Percentiles rank a stretch among this genome's conserved stretches.
phyloP scores from a whole-genome alignment of 192 early-diverging fungal genomes.

The Obelidium mucronatum region DNA sequence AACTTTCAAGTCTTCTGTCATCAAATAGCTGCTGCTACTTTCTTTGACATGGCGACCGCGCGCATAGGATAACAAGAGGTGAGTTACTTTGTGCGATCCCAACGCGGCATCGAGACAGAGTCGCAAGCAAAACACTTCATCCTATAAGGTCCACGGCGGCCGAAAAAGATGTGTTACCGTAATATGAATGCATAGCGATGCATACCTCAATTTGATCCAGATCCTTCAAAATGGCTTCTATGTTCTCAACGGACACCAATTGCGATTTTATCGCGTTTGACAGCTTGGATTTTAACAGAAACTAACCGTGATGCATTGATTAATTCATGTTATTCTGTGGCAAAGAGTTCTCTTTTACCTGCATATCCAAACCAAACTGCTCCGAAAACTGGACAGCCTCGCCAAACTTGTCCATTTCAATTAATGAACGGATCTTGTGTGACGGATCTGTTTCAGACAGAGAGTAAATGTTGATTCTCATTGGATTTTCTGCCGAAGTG shows the following conservation, averaged over 20 bases:
- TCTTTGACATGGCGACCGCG: conserved; percentile 10
- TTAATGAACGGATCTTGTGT: conserved; percentile 37
- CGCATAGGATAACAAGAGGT: conserved; percentile 35
- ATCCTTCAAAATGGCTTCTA: conserved; percentile 19
- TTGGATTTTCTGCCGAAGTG: background rate
- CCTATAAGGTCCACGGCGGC: too few species aligned
- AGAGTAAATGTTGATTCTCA: conserved; percentile 19
- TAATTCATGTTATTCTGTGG: too few species aligned
- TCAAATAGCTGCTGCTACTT: background rate
- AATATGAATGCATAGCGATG: too few species aligned
- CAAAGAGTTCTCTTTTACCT: too few species aligned
- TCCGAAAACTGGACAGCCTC: conserved; percentile 46
- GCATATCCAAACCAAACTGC: conserved; percentile 39
- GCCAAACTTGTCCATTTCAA: conserved; percentile 38
- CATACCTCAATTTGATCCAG: conserved; percentile 32
- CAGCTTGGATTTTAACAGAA: conserved; percentile 39
- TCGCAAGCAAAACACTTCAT: too few species aligned
- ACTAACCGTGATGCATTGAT: too few species aligned
- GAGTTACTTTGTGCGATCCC: conserved; percentile 12
- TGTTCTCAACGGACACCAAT: too few species aligned
- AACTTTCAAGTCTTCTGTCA: background rate
- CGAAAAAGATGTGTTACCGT: too few species aligned
- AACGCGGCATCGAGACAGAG: conserved; percentile 33
- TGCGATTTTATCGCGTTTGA: background rate
- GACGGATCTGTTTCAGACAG: conserved; percentile 40